Percentiles rank a stretch among this genome's conserved stretches.
phyloP scores from a whole-genome alignment of 2,329 filamentous ascomycete species.

The Ophiostoma perfectum region DNA sequence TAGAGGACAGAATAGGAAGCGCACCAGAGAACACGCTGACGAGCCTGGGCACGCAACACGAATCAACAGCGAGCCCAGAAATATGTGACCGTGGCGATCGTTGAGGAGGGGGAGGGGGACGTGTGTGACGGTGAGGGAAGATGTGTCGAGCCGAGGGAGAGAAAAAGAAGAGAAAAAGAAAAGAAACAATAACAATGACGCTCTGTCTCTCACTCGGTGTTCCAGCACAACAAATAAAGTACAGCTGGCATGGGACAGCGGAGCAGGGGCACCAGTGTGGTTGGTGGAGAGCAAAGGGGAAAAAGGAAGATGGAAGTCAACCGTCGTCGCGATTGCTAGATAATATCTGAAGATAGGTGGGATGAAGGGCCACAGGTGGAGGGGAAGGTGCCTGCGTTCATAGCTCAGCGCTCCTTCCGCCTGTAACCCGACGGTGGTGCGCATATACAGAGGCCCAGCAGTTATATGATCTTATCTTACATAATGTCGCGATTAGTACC shows the following conservation, averaged over 20 bases:
- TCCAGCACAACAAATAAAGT: constrained; percentile 20
- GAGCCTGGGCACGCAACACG: not conserved
- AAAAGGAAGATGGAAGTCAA: constrained; percentile 1
- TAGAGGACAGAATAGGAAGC: not conserved
- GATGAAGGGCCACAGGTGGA: constrained; percentile 17
- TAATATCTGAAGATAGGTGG: constrained; percentile 1
- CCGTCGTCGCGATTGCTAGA: constrained; percentile 15
- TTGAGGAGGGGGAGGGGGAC: not conserved
- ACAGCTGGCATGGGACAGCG: constrained; percentile 21
- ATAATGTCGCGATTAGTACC: not conserved
- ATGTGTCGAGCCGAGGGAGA: not conserved
- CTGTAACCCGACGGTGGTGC: too few relatives aligned
- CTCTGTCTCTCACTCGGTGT: not conserved
- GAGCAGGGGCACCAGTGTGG: constrained; percentile 12
- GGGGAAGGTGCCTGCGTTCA: constrained; percentile 13
- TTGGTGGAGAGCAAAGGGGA: constrained; percentile 15
- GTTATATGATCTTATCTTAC: not conserved
- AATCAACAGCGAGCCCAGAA: not conserved
- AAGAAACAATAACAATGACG: constrained; percentile 19
- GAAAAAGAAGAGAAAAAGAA: not conserved
- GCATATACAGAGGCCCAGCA: too few relatives aligned
- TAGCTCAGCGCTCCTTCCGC: not conserved
- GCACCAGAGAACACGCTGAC: not conserved
- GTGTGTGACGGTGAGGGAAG: not conserved
- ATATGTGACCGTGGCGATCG: not conserved